Percentiles rank a stretch among this genome's conserved stretches.
These are phyloP conservation scores for Termitomyces sp. DNA, from an alignment of 768 basidiomycete species.

Conservation along the genomic window DNA sequence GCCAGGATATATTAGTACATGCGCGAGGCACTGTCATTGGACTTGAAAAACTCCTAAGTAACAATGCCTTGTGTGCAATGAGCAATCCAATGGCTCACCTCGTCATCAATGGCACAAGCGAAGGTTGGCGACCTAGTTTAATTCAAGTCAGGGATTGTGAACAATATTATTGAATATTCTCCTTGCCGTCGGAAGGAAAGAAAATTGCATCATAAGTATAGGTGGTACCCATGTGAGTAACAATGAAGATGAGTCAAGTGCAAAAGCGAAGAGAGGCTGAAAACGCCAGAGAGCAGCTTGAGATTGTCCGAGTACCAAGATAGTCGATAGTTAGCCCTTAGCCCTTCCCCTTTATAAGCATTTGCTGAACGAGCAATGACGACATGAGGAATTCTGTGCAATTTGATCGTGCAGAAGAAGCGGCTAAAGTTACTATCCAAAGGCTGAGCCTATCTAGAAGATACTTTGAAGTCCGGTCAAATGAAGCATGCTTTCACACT, in stretches of 20 bases:
- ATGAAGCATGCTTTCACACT: slow-evolving; percentile 4
- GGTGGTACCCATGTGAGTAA: slow-evolving; percentile 52
- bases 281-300: slow-evolving; percentile 9
- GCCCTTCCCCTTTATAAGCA: slow-evolving; percentile 20
- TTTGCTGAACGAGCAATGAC: slow-evolving; percentile 36
- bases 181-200: slow-evolving; percentile 68
- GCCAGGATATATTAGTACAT: too few relatives aligned
- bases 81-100: slow-evolving; percentile 41
- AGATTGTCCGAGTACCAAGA: slow-evolving; percentile 21
- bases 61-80: slow-evolving; percentile 8
- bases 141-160: slow-evolving; percentile 3
- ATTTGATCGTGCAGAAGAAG: slow-evolving; percentile 21
- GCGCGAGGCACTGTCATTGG: slow-evolving; percentile 43
- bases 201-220: slow-evolving; percentile 68
- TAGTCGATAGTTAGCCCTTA: background rate
- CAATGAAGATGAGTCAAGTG: slow-evolving; percentile 18
- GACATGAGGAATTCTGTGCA: slow-evolving; percentile 24
- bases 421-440: slow-evolving; percentile 21
- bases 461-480: slow-evolving; percentile 6
- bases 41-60: slow-evolving; percentile 23
- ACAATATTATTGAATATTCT: background rate
- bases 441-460: slow-evolving; percentile 35
- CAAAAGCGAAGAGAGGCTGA: slow-evolving; percentile 4
- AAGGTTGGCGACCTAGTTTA: slow-evolving; percentile 59
- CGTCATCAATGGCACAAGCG: slow-evolving; percentile 72